A percentile compares a stretch with the other conserved stretches of the same genome.
Conservation (phyloP, 108 stramenopile species). For the Conticribra weissflogii region DNA sequence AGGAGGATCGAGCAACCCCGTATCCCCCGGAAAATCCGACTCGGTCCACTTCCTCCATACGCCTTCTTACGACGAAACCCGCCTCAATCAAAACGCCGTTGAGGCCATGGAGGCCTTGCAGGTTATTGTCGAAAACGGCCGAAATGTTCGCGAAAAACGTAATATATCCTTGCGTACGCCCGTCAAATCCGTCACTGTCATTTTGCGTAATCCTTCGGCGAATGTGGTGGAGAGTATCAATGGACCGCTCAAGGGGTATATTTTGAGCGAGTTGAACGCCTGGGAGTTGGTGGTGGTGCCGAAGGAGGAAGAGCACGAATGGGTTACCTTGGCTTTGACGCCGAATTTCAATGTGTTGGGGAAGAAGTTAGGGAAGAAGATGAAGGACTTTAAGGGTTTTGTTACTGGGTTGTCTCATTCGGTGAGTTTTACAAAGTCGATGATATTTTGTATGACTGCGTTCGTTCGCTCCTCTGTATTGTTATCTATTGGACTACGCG, state of each 20-base stretch:
- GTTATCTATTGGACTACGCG: neutral
- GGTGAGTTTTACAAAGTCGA: slow-evolving; percentile 20
- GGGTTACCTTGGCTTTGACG: slow-evolving; percentile 91
- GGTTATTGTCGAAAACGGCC: slow-evolving; percentile 91
- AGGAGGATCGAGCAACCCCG: slow-evolving; percentile 78
- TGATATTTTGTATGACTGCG: neutral
- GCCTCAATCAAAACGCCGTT: slow-evolving; percentile 88
- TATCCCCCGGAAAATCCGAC: slow-evolving; percentile 89
- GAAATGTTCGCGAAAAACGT: slow-evolving; percentile 93
- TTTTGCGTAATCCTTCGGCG: slow-evolving; percentile 78
- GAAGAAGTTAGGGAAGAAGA: slow-evolving; percentile 94
- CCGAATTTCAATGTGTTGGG: slow-evolving; percentile 92
- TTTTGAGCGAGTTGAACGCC: slow-evolving; percentile 95
- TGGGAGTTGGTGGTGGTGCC: slow-evolving; percentile 87
- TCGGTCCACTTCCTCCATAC: slow-evolving; percentile 94
- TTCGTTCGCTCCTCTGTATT: neutral
- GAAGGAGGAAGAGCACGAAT: slow-evolving; percentile 85
- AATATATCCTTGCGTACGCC: slow-evolving; percentile 92
- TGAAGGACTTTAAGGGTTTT: slow-evolving; percentile 69
- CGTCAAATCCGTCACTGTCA: slow-evolving; percentile 91
- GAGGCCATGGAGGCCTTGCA: slow-evolving; percentile 93
- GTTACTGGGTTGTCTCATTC: slow-evolving; percentile 69
- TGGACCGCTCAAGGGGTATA: slow-evolving; percentile 91
- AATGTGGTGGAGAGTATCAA: slow-evolving; percentile 78
- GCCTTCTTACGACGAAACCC: slow-evolving; percentile 81